A percentile compares a stretch with the other conserved stretches of the same genome.
Conservation (phyloP, 116 monocot species). For the Zostera marina region DNA sequence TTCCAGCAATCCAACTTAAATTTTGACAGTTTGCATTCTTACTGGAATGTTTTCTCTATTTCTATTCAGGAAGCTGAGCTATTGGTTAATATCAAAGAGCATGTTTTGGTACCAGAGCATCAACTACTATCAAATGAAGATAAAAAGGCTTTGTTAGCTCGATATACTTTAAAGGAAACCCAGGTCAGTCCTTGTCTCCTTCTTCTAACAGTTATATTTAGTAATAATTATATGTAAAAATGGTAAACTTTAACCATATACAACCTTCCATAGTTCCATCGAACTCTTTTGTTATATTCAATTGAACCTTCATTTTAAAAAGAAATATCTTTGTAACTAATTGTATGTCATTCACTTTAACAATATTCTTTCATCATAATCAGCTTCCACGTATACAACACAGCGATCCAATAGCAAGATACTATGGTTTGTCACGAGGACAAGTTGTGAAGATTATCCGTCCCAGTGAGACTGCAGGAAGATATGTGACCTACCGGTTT, state of each 20-base stretch:
- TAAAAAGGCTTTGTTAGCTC: slow-evolving; percentile 58
- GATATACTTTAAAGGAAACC: slow-evolving; percentile 78
- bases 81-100: slow-evolving; percentile 69
- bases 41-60: not conserved
- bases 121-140: slow-evolving; percentile 48
- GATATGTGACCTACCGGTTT: slow-evolving; percentile 72
- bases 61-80: slow-evolving; percentile 59
- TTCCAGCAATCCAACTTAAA: not conserved
- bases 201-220: too few relatives aligned
- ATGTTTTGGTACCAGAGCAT: slow-evolving; percentile 70
- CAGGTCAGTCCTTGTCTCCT: slow-evolving; percentile 43
- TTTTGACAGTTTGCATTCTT: not conserved
- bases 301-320: too few relatives aligned
- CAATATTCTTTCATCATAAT: not conserved
- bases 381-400: slow-evolving; percentile 79
- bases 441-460: slow-evolving; percentile 76
- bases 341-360: not conserved
- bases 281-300: too few relatives aligned
- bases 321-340: too few relatives aligned
- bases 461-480: slow-evolving; percentile 62
- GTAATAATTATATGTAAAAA: too few relatives aligned
- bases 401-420: slow-evolving; percentile 62
- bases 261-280: too few relatives aligned
- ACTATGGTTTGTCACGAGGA: slow-evolving; percentile 52
- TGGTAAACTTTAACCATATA: too few relatives aligned